phyloP scores from a whole-genome alignment of 2,329 filamentous ascomycete genomes.

The Aschersonia sp. region DNA sequence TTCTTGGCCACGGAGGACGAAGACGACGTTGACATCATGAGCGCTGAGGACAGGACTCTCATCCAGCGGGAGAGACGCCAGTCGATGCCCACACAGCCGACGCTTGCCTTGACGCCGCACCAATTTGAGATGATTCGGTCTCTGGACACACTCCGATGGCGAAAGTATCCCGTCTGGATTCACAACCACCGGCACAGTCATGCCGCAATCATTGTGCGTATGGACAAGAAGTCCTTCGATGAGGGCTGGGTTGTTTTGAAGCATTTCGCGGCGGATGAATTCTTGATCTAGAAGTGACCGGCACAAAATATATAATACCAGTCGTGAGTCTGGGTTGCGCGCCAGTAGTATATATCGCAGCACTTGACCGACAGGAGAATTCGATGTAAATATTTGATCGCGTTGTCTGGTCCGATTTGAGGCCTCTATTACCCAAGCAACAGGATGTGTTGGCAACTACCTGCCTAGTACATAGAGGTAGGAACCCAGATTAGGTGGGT shows the following conservation, averaged over 20 bases:
- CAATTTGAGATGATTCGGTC: constrained; percentile 79
- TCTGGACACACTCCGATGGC: constrained; percentile 51
- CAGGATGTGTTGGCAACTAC: too few relatives aligned
- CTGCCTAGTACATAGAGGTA: too few relatives aligned
- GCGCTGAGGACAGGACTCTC: constrained; percentile 23
- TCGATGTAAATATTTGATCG: too few relatives aligned
- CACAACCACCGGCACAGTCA: constrained; percentile 69
- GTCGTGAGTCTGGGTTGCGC: too few relatives aligned
- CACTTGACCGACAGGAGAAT: too few relatives aligned
- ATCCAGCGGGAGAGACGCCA: constrained; percentile 26
- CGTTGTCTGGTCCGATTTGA: too few relatives aligned
- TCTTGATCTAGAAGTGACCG: constrained; percentile 24
- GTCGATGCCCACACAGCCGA: constrained; percentile 40
- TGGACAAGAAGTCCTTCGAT: constrained; percentile 47
- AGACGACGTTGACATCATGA: constrained; percentile 22
- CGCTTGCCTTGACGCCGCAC: constrained; percentile 59
- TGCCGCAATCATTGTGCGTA: constrained; percentile 77
- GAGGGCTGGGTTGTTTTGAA: constrained; percentile 66
- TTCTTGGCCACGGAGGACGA: constrained; percentile 49
- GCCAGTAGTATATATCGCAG: too few relatives aligned
- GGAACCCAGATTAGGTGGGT: too few relatives aligned
- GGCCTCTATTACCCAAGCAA: too few relatives aligned
- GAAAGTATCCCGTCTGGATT: constrained; percentile 58
- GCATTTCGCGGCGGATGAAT: constrained; percentile 70
- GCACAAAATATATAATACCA: not conserved